Evolutionary conservation across 805 yeast species (phyloP), one percentile per base, ranked within the genome.

Genomic region (Brettanomyces anomalus): DNA sequence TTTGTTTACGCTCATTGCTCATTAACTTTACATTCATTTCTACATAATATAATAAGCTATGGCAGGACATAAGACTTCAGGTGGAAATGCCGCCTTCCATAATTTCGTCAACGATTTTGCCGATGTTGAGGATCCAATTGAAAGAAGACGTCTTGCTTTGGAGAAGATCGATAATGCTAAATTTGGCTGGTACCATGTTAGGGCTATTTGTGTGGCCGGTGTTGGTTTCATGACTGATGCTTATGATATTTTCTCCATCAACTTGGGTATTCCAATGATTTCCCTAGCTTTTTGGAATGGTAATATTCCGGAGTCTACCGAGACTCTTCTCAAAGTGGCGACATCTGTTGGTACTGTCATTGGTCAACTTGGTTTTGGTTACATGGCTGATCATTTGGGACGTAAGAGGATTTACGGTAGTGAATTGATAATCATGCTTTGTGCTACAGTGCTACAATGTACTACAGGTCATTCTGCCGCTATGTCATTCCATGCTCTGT

Each of bases 141-240:
- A 85, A 64, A 80, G 95, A 74, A 78, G 90, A 74, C 76, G 89
- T 70, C 67, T 84, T 57, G 94, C 94, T 36, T 68, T 85, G 58
- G 87, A 83, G 62, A 84, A 83, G 59, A 85, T 85, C 49, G 95
- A 85, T 64, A 79, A 81, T 51, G 85, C 87, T 43, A 64, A 71
- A 0, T 85, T 85, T 52, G 85, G 89, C 46, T 81, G 88, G 93
- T 81, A 84, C 57, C 93, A 85, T 56, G 64, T 84, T 43, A 77
- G 86, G 65, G 84, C 87, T 70, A 83, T 85, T 55, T 60, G 76
- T 64, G 87, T 85, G 60, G 95, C 95, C 13, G 87, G 96, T 71
- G 93, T 87, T 51, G 96, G 96, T 62, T 87, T 87, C 78, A 64
- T 88, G 66, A 87, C 95, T 21, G 96, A 87, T 67, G 78, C 96